phyloP scores from a whole-genome alignment of 192 early-diverging fungal species.

The Funneliformis mosseae region DNA sequence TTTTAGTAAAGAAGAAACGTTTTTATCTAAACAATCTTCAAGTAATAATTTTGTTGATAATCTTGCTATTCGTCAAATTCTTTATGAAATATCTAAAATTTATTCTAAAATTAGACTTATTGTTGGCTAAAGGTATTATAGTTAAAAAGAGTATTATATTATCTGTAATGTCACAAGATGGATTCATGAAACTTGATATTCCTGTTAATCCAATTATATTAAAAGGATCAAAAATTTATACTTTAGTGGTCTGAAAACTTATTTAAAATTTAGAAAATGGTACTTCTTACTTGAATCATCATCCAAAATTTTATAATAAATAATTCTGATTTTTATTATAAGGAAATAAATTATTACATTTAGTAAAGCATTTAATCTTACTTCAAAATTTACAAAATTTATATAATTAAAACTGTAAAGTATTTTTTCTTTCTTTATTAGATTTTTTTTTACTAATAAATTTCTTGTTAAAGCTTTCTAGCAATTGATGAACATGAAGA shows the following conservation, averaged over 20 bases:
- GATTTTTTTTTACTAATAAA: neutral
- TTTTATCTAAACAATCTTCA: neutral
- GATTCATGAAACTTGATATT: constrained; percentile 12
- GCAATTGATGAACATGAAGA: constrained; percentile 19
- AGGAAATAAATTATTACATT: constrained; percentile 1
- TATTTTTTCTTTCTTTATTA: neutral
- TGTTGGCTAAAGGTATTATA: neutral
- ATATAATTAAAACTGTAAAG: neutral
- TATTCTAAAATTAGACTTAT: constrained; percentile 9
- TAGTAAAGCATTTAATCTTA: neutral
- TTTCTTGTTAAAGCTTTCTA: neutral
- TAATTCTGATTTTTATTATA: neutral
- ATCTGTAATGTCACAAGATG: neutral
- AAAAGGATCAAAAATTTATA: constrained; percentile 28
- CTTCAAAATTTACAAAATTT: constrained; percentile 17
- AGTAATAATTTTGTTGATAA: neutral
- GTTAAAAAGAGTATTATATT: neutral
- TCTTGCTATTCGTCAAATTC: neutral
- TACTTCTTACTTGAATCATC: constrained; percentile 9
- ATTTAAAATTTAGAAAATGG: constrained; percentile 24
- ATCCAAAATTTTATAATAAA: neutral
- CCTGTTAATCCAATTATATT: constrained; percentile 18
- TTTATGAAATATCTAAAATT: constrained; percentile 3
- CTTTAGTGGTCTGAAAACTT: constrained; percentile 18
- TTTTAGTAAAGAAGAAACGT: neutral